Evolutionary conservation across 78 protist species (phyloP).

Genomic region (Dictyostelium citrinum): DNA sequence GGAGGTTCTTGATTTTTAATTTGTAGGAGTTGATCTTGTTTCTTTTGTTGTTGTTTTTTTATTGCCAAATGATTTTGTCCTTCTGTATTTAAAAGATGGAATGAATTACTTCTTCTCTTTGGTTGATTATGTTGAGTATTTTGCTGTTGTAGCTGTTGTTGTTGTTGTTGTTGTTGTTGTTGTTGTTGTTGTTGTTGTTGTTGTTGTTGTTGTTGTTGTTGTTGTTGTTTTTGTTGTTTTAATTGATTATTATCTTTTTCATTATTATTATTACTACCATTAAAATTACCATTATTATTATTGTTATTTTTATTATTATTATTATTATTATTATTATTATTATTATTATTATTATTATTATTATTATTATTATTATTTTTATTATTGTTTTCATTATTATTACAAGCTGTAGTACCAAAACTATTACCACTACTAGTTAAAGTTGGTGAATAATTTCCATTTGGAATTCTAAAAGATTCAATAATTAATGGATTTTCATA

Average conservation of each 20-base stretch:
- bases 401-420: background rate
- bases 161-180: background rate
- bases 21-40: background rate
- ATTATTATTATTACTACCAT: background rate
- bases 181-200: background rate
- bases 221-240: background rate
- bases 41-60: background rate
- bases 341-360: background rate
- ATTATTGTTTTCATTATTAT: background rate
- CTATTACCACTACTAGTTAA: conserved; percentile 4
- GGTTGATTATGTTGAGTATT: background rate
- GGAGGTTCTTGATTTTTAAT: background rate
- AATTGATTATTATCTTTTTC: background rate
- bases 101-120: conserved; percentile 48
- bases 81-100: conserved; percentile 21
- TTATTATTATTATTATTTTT: background rate
- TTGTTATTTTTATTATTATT: background rate
- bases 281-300: background rate
- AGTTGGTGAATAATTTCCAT: background rate
- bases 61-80: conserved; percentile 3
- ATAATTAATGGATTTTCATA: conserved; percentile 21
- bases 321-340: background rate
- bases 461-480: conserved; percentile 47
- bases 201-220: background rate
- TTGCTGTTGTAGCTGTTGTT: background rate